These are phyloP conservation scores for Penicillium fuscoglaucum DNA, from an alignment of 2,329 filamentous ascomycete genomes.

Conservation along the genomic window DNA sequence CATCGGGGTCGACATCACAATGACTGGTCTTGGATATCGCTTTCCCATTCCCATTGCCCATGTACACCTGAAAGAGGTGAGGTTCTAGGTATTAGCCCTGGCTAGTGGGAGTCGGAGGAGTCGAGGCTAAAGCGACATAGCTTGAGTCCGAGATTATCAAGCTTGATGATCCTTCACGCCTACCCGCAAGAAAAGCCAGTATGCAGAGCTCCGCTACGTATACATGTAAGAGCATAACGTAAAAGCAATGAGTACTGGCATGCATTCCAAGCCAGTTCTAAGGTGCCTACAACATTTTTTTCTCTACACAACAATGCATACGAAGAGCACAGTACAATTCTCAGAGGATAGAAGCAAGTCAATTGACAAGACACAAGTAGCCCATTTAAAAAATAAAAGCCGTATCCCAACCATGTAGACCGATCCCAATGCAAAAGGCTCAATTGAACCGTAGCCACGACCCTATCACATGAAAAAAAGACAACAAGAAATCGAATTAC, in stretches of 20 bases:
- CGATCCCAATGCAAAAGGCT: constrained; percentile 25
- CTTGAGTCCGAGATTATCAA: no score
- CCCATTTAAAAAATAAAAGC: constrained; percentile 5
- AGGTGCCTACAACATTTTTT: not conserved
- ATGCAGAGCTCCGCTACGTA: not conserved
- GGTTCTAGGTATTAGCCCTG: not conserved
- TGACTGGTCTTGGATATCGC: not conserved
- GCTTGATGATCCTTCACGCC: not conserved
- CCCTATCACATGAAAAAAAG: constrained; percentile 12
- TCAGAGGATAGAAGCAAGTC: constrained; percentile 11
- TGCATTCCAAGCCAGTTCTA: not conserved
- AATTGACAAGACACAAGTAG: constrained; percentile 14
- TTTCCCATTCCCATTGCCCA: not conserved
- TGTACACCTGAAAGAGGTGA: no score
- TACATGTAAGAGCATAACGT: not conserved
- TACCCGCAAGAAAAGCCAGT: not conserved
- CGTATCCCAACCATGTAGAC: constrained; percentile 25
- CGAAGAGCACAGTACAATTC: not conserved
- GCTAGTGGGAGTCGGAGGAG: not conserved
- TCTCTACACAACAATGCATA: not conserved
- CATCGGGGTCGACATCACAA: no score
- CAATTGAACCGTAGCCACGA: constrained; percentile 11
- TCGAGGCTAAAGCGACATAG: not conserved
- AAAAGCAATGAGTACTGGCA: not conserved
- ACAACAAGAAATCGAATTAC: constrained; percentile 18